Evolutionary conservation across 1,284 basidiomycete genomes (phyloP).

Genomic region (Boletellus dicymbophilus): DNA sequence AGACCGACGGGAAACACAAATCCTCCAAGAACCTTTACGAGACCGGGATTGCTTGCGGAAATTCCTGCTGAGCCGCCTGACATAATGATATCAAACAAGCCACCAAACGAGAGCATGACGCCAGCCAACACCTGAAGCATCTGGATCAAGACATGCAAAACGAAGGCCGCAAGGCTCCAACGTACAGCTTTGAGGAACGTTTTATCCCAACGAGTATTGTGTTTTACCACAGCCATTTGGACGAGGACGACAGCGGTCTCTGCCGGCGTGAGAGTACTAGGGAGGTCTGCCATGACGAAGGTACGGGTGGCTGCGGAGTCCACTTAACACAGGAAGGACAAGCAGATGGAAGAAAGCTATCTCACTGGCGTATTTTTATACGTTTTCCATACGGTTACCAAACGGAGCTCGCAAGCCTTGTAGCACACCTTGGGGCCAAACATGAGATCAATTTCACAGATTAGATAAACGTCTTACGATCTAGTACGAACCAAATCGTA

Average conservation of each 20-base stretch:
- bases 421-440: background rate
- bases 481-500: background rate
- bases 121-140: conserved; percentile 59
- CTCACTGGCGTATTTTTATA: conserved; percentile 22
- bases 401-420: conserved; percentile 2
- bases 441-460: conserved; percentile 6
- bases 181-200: conserved; percentile 69
- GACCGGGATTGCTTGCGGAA: conserved; percentile 56
- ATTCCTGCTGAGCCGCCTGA: conserved; percentile 58
- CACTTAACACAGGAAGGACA: conserved; percentile 4
- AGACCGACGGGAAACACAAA: conserved; percentile 76
- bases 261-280: conserved; percentile 60
- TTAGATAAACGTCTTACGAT: background rate
- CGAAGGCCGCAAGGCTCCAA: conserved; percentile 8
- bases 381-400: background rate
- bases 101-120: conserved; percentile 71
- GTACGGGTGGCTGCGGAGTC: background rate
- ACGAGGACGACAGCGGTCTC: conserved; percentile 62
- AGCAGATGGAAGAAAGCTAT: background rate
- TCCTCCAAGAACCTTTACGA: conserved; percentile 65
- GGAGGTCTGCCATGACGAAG: conserved; percentile 26
- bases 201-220: conserved; percentile 58
- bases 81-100: conserved; percentile 61
- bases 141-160: background rate
- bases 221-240: conserved; percentile 58